These are phyloP conservation scores for Lathyrus tuberosus DNA, from an alignment of 306 rosid genomes.

Conservation along the genomic window DNA sequence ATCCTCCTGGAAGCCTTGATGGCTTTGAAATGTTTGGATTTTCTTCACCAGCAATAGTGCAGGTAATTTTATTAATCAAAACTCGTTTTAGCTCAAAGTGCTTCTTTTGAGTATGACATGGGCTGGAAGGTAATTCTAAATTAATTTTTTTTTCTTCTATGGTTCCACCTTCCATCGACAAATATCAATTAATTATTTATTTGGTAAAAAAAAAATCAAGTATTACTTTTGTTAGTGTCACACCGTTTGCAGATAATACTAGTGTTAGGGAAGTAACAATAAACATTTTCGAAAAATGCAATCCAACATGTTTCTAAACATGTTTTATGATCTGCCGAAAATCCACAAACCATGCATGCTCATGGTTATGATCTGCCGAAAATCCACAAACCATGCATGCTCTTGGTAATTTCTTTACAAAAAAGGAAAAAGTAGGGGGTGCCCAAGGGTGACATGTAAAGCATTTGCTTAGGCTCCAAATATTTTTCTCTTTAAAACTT, in stretches of 20 bases:
- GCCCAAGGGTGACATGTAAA: neutral
- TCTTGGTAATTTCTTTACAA: constrained; percentile 10
- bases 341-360: neutral
- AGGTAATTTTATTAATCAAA: constrained; percentile 59
- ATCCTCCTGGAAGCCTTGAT: constrained; percentile 98
- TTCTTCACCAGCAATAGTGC: constrained; percentile 93
- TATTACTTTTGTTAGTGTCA: no score
- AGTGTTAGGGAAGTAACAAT: constrained; percentile 2
- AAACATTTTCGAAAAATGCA: neutral
- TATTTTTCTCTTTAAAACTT: neutral
- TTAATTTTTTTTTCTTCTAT: constrained; percentile 1
- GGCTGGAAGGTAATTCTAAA: constrained; percentile 17
- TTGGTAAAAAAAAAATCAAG: no score
- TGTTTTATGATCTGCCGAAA: constrained; percentile 8
- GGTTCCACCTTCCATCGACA: constrained; percentile 2
- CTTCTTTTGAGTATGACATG: constrained; percentile 25
- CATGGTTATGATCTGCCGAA: no score
- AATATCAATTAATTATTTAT: constrained; percentile 5
- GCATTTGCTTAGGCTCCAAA: neutral
- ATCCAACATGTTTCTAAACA: neutral
- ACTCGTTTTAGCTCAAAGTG: constrained; percentile 8
- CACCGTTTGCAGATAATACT: constrained; percentile 11
- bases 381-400: no score
- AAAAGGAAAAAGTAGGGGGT: constrained; percentile 1
- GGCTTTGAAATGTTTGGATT: constrained; percentile 99